Evolutionary conservation across 208 protist species (phyloP).

Genomic region (Acanthamoeba healyi): DNA sequence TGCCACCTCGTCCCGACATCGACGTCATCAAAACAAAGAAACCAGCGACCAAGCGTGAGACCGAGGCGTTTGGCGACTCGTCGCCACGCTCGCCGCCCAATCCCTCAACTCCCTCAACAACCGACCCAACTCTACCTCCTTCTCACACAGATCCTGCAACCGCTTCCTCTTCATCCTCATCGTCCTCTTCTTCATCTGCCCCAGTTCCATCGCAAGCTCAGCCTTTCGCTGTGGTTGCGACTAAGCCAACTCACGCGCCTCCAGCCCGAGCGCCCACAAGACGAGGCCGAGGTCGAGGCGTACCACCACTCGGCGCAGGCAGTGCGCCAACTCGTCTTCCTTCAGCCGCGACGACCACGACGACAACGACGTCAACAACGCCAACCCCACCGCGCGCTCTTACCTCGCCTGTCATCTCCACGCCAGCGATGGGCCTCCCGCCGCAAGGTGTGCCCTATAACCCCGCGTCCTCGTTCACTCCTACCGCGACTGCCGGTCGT

Average conservation of each 20-base stretch:
- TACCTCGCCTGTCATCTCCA: background rate
- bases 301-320: too few relatives aligned
- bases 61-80: background rate
- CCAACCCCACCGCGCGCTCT: background rate
- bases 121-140: background rate
- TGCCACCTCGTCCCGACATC: background rate
- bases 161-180: background rate
- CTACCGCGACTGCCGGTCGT: background rate
- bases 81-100: background rate
- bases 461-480: background rate
- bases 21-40: conserved; percentile 18
- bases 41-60: background rate
- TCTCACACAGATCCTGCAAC: too few relatives aligned
- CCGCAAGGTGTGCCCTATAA: background rate
- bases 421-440: background rate
- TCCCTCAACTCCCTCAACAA: background rate
- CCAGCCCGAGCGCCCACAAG: background rate
- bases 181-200: background rate
- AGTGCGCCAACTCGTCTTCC: background rate
- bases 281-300: background rate
- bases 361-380: background rate
- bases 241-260: background rate
- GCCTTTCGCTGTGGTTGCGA: background rate
- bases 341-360: background rate
- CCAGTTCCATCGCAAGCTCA: background rate